A percentile compares a stretch with the other conserved stretches of the same genome.
Evolutionary conservation across 176 grass and related monocot species (phyloP).

Genomic region (Ananas comosus): DNA sequence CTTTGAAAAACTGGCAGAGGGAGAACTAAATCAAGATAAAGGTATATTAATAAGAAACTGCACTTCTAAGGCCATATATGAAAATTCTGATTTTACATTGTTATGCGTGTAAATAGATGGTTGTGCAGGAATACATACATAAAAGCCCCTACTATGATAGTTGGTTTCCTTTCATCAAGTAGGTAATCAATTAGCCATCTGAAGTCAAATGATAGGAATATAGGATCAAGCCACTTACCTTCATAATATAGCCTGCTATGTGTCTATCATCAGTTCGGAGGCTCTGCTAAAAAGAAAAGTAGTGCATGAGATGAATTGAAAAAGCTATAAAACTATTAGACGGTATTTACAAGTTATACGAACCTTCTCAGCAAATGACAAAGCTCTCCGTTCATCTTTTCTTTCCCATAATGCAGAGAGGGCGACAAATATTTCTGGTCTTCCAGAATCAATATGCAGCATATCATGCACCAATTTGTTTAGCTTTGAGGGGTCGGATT

Average conservation of each 20-base stretch:
- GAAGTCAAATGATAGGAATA: background rate
- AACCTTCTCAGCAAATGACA: slow-evolving; percentile 89
- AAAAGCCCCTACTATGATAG: too few species aligned
- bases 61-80: too few species aligned
- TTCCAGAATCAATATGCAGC: slow-evolving; percentile 73
- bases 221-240: slow-evolving; percentile 44
- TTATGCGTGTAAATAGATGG: too few species aligned
- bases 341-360: background rate
- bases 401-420: slow-evolving; percentile 90
- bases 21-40: too few species aligned
- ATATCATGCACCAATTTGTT: slow-evolving; percentile 96
- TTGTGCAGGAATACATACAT: too few species aligned
- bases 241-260: slow-evolving; percentile 96
- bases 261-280: slow-evolving; percentile 88
- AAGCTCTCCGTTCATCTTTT: slow-evolving; percentile 77
- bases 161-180: too few species aligned
- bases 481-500: slow-evolving; percentile 71
- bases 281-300: slow-evolving; percentile 41
- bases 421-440: slow-evolving; percentile 88
- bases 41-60: too few species aligned
- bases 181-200: background rate
- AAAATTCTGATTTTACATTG: too few species aligned
- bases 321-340: slow-evolving; percentile 3
- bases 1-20: too few species aligned
- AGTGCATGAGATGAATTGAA: slow-evolving; percentile 11